A percentile compares a stretch with the other conserved stretches of the same genome.
Evolutionary conservation across 169 alveolate genomes (phyloP).

Genomic region (Cyclospora cayetanensis): DNA sequence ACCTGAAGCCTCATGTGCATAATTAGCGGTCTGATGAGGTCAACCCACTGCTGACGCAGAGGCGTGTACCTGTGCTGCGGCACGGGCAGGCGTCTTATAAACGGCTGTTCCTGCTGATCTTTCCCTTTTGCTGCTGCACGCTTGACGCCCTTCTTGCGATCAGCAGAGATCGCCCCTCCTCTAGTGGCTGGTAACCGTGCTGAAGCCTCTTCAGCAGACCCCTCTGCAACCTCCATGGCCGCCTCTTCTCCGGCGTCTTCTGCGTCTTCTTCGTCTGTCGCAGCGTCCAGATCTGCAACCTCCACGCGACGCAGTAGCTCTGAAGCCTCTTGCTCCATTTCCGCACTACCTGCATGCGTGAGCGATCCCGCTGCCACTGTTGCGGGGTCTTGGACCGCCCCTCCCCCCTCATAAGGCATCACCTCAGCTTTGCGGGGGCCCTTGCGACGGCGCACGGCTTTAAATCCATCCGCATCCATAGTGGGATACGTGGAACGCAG

Average conservation of each 20-base stretch:
- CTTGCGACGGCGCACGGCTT: constrained; percentile 4
- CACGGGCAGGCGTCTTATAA: constrained; percentile 78
- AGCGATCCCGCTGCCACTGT: background rate
- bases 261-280: background rate
- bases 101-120: background rate
- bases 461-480: background rate
- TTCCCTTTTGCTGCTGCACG: background rate
- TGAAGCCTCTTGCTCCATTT: background rate
- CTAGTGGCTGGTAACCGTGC: background rate
- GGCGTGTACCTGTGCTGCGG: constrained; percentile 95
- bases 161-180: no score
- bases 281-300: background rate
- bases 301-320: background rate
- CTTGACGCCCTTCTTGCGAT: no score
- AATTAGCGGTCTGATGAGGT: constrained; percentile 92
- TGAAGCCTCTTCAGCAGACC: background rate
- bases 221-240: background rate
- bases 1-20: constrained; percentile 96
- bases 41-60: constrained; percentile 91
- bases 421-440: constrained; percentile 12
- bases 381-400: background rate
- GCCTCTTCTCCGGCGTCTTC: background rate
- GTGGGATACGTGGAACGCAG: no score
- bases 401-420: constrained; percentile 9
- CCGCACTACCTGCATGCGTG: background rate